Base-by-base conservation (phyloP, 208 protist genomes). In the Leishmania aethiopica region DNA sequence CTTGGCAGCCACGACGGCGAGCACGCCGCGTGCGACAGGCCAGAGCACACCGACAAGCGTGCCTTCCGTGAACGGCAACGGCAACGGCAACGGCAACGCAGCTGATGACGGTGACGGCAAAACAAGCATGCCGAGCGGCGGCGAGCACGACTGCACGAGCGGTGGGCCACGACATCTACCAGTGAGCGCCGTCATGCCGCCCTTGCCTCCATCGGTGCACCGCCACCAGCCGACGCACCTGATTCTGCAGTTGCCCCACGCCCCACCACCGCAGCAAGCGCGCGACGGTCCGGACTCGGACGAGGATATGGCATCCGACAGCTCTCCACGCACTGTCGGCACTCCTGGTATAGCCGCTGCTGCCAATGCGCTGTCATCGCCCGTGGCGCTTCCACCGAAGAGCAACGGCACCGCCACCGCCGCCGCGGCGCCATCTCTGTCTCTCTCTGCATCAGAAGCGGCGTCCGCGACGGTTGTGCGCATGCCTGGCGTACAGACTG, bases 221-320 rank as follows among this genome's bases (percentile, higher is more conserved):
- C 82, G 82, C 22, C 57, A 86, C 45, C 72, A 81, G 19, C 82
- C 82, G 32, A 82, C 66, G 3, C 76, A 86, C 57, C 57, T 86
- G 2, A 76, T 79, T 51, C 78, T 86, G 37, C 73, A 49, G 72
- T 53, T 86, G 10, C 78, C 77, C n/a, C 42, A 59, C 73, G 25
- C 51, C 13, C 51, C 35, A 28, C 15, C 15, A 40, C 37, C 35
- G 35, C 73, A 40, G 45, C 73, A 64, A 19, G 35, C 15, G 19
- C 73, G 17, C 17, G 47, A n/a, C 10, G 22, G 40, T 10, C 37
- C 59, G 0, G 70, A 80, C 25, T 74, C 75, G 37, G 81, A 80
- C 22, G 73, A 74, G 22, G 70, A 53, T 19, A 35, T 22, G 42
- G 1, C 28, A 7, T 17, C 19, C 70, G 1, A 6, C 45, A 17